Conservation (phyloP, 148 eudicot species). For the Fagopyrum tataricum region DNA sequence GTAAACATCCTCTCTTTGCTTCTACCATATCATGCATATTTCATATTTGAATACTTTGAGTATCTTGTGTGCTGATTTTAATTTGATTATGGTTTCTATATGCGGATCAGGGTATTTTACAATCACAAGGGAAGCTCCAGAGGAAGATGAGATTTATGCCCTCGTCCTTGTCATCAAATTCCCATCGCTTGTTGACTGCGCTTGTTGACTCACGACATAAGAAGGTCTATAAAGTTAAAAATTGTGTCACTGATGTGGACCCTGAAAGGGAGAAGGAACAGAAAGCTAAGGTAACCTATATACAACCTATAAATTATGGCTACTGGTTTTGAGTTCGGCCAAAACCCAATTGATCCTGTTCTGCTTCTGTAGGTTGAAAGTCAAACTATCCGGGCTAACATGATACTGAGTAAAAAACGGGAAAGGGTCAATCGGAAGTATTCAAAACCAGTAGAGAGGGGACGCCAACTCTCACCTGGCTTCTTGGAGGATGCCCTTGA, state of each 20-base stretch:
- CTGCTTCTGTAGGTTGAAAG: conserved; percentile 62
- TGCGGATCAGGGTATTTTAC: conserved; percentile 72
- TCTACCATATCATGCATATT: background rate
- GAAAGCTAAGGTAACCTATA: conserved; percentile 58
- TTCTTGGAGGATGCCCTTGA: conserved; percentile 91
- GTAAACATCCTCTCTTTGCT: background rate
- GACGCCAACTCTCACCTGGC: conserved; percentile 93
- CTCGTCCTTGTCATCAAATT: conserved; percentile 83
- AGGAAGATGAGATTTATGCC: conserved; percentile 98
- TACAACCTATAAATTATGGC: background rate
- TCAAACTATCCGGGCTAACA: conserved; percentile 80
- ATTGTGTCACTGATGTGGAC: conserved; percentile 89
- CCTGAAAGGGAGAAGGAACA: conserved; percentile 99
- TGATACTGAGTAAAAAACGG: conserved; percentile 68
- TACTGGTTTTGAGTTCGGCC: conserved; percentile 7
- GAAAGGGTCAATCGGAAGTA: conserved; percentile 88
- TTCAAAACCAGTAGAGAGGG: conserved; percentile 62
- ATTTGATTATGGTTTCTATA: conserved; percentile 6
- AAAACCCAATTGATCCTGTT: conserved; percentile 2
- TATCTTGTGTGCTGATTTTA: background rate
- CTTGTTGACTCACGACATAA: conserved; percentile 93
- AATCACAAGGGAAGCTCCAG: conserved; percentile 83
- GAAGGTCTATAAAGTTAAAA: conserved; percentile 84
- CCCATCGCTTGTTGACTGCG: conserved; percentile 89
- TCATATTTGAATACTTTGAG: background rate